Conservation (phyloP, 1,284 basidiomycete species). For the Dichomitus squalens region DNA sequence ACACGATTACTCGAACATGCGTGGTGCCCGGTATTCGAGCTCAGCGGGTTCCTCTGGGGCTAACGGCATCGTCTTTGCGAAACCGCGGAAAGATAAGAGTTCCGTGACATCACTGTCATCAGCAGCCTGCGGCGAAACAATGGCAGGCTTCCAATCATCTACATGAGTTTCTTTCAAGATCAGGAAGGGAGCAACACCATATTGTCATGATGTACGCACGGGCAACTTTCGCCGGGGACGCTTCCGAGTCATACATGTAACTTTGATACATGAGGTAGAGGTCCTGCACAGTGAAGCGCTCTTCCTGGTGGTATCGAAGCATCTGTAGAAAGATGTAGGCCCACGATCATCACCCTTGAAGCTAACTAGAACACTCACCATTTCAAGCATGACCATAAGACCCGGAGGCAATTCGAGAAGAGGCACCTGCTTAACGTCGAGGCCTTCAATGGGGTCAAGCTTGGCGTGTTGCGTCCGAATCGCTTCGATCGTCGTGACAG, state of each 20-base stretch:
- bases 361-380: not conserved
- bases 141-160: not conserved
- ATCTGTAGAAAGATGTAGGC: slow-evolving; percentile 17
- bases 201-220: not conserved
- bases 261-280: too few species aligned
- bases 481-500: not conserved
- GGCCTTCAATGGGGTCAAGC: not conserved
- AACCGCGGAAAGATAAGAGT: not conserved
- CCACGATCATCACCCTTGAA: not conserved
- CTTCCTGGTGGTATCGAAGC: slow-evolving; percentile 14
- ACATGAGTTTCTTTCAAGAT: too few species aligned
- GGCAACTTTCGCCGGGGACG: not conserved
- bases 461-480: not conserved
- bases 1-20: not conserved
- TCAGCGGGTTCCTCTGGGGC: not conserved
- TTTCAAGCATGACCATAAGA: slow-evolving; percentile 1
- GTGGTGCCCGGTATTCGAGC: not conserved
- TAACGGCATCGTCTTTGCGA: not conserved
- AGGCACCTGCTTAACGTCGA: not conserved
- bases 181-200: not conserved
- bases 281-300: slow-evolving; percentile 14
- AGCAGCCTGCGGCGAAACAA: not conserved
- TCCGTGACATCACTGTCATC: not conserved
- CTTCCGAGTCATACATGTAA: too few species aligned
- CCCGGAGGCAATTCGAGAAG: not conserved